Evolutionary conservation across 202 grass and related monocot species (phyloP), one percentile per base, ranked within the genome.

Genomic region (Saccharum hybrid): DNA sequence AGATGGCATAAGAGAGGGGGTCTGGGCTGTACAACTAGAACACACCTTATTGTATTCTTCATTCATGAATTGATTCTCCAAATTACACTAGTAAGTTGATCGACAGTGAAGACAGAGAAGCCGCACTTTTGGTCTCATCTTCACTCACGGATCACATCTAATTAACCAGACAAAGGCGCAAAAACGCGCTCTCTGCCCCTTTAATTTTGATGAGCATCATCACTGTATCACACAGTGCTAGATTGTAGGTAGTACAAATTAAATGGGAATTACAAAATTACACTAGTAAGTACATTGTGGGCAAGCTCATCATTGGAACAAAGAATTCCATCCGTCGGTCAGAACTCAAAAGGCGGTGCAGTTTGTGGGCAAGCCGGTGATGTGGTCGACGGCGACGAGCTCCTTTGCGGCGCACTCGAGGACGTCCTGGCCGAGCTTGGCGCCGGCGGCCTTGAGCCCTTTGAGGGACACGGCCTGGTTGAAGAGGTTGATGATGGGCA

Each of bases 401-500:
- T 93, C 82, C 7, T 79, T 83, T 11, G 67, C 49, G 12, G 40
- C 36, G 74, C 95, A 94, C 43, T 1, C 59, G 82, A 98, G 84
- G 22, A 98, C 92, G 70, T 98, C 95, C 75, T 88, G 69, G 0
- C 92, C 8, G 3, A 98, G 90, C 90, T 86, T 98, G 13, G 92
- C 95, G 0, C 95, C 95, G 7, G 95, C 95, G 37, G 89, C 77
- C 83, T 98, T 98, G 62, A 98, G 80, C 9, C 81, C 95, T 80
- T 91, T 94, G 34, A 98, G 76, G 5, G 95, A 95, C 8, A 90
- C 78, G 0, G 92, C 34, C 81, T 98, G 96, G 85, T 98, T 98
- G 90, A 98, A 98, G 23, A 98, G 90, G 78, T 98, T 93, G 61
- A 98, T 48, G 14, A 87, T 89, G 0, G 96, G 92, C 31, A 98